Base-by-base conservation (phyloP, 169 alveolate species). In the Eimeria necatrix region DNA sequence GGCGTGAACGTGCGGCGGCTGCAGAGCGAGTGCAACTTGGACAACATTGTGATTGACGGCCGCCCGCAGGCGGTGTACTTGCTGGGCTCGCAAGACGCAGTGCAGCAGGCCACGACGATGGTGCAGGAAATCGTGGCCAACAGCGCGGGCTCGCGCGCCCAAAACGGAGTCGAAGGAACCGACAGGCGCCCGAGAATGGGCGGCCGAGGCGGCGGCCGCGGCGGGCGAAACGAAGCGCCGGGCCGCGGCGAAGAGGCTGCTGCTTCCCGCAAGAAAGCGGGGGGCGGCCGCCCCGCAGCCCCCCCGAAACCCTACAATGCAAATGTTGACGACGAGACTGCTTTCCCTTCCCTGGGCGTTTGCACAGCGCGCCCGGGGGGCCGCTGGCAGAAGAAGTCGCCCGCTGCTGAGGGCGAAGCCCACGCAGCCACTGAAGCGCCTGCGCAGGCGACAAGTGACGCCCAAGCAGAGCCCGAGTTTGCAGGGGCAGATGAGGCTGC, bases 321-420 rank as follows among this genome's bases (percentile, higher is more conserved):
- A 5, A 86, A 52, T 52, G 93, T 86, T 46, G 89, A 86, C 51
- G 95, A 92, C 52, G 93, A 92, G 51, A 81, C 87, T 0, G 95
- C 95, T 9, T 92, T 92, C 76, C 95, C 95, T 46, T 80, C 95
- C 8, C 87, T 92, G 6, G 95, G 83, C 22, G 92, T 51, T 20
- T 85, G 92, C 92, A 85, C 60, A 61, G 59, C 81, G n/a, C 92
- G 92, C n/a, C 92, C 92, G 59, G 92, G 92, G 41, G 92, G 92
- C 14, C 92, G 92, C 64, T 85, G 92, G 92, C 92, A 85, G 92
- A 85, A 85, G 81, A 60, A 61, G 92, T 56, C 90, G 53, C 90
- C 76, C 12, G 81, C 48, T 46, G 80, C 80, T 12, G 92, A 85
- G 48, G 3, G 24, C 52, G 90, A 5, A 12, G 71, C n/a, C 6